A percentile compares a stretch with the other conserved stretches of the same genome.
phyloP scores from a whole-genome alignment of 768 basidiomycete species.

The Pisolithus orientalis region DNA sequence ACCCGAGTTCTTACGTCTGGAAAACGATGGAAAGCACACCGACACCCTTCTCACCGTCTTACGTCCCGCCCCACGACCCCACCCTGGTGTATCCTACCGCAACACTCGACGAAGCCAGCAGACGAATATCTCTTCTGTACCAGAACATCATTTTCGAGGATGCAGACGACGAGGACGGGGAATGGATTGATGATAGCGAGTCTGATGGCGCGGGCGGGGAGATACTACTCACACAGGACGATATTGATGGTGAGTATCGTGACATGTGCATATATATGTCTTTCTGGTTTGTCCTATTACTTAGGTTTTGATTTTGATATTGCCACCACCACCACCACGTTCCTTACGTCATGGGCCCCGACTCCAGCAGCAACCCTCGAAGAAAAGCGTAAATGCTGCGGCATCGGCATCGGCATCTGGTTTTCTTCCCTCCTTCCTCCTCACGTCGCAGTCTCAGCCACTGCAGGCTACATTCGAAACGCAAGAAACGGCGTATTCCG shows the following conservation, averaged over 20 bases:
- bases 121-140: slow-evolving; percentile 65
- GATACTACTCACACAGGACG: background rate
- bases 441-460: slow-evolving; percentile 21
- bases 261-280: too few relatives aligned
- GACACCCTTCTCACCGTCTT: slow-evolving; percentile 11
- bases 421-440: slow-evolving; percentile 20
- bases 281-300: background rate
- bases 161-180: slow-evolving; percentile 29
- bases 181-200: slow-evolving; percentile 5
- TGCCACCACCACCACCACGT: slow-evolving; percentile 15
- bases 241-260: slow-evolving; percentile 10
- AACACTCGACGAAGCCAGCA: slow-evolving; percentile 62
- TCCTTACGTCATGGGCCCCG: slow-evolving; percentile 57
- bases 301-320: background rate
- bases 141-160: slow-evolving; percentile 66
- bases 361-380: slow-evolving; percentile 26
- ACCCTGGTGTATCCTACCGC: slow-evolving; percentile 39
- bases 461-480: slow-evolving; percentile 29
- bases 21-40: slow-evolving; percentile 21
- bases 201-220: slow-evolving; percentile 15
- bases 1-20: slow-evolving; percentile 39
- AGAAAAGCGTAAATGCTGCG: slow-evolving; percentile 2
- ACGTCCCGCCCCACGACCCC: slow-evolving; percentile 7
- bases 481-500: slow-evolving; percentile 51
- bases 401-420: background rate